Evolutionary conservation across 257 asterid species (phyloP).

Genomic region (Nicotiana attenuata): DNA sequence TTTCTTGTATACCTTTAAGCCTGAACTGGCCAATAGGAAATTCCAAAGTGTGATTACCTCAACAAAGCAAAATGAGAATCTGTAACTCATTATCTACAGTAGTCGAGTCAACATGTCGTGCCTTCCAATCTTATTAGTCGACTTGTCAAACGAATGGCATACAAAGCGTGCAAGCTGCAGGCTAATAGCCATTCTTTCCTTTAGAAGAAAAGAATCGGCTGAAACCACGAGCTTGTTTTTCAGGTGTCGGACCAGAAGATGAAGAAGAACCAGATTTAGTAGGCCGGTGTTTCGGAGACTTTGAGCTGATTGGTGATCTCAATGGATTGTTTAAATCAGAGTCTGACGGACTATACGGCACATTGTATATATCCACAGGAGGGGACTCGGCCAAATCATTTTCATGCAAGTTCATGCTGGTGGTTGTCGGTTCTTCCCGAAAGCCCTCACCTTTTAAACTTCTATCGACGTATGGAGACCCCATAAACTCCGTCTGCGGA

Average conservation of each 20-base stretch:
- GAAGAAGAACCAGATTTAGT: constrained; percentile 62
- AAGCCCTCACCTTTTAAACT: constrained; percentile 34
- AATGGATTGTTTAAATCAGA: constrained; percentile 46
- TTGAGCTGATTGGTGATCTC: constrained; percentile 51
- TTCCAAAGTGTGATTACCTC: background rate
- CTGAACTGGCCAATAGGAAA: background rate
- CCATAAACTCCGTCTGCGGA: constrained; percentile 49
- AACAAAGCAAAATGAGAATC: background rate
- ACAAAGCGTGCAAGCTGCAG: constrained; percentile 12
- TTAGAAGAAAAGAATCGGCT: constrained; percentile 83
- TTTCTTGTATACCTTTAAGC: constrained; percentile 1
- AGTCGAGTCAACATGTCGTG: background rate
- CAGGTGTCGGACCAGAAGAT: constrained; percentile 62
- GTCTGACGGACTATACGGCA: constrained; percentile 47
- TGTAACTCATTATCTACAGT: constrained; percentile 11
- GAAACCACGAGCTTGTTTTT: constrained; percentile 69
- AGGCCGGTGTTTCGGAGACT: constrained; percentile 45
- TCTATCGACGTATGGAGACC: constrained; percentile 35
- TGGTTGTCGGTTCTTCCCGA: constrained; percentile 50
- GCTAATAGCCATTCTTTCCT: constrained; percentile 42
- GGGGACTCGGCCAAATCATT: constrained; percentile 55
- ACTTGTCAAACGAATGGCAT: background rate
- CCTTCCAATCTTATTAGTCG: background rate
- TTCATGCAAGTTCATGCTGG: constrained; percentile 48
- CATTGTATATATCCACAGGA: constrained; percentile 36